Conservation (phyloP, 108 stramenopile genomes). For the Aurantiochytrium sp. region DNA sequence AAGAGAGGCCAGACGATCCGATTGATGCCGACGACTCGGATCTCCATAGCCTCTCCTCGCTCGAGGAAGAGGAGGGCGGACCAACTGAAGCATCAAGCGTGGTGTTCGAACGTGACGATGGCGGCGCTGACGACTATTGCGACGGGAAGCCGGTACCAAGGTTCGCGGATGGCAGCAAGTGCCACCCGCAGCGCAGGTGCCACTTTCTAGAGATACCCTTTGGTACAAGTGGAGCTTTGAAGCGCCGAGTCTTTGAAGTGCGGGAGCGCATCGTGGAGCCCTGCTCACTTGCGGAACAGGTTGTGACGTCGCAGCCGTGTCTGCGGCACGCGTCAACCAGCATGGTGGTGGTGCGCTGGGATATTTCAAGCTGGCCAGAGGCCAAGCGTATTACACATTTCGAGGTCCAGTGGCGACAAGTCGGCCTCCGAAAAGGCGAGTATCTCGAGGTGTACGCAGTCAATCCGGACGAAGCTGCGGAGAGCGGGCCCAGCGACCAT, state of each 20-base stretch:
- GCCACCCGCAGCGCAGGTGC: not conserved
- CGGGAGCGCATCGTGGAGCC: not conserved
- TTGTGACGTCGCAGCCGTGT: not conserved
- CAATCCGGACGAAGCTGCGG: not conserved
- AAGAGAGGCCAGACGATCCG: too few species aligned
- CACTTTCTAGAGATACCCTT: constrained; percentile 2
- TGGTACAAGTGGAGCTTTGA: not conserved
- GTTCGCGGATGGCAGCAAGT: not conserved
- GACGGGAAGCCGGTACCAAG: not conserved
- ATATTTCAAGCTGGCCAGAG: not conserved
- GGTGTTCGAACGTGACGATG: not conserved
- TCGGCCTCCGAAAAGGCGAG: not conserved
- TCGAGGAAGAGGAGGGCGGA: not conserved
- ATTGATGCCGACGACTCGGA: not conserved
- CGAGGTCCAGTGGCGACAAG: not conserved
- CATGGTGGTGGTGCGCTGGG: constrained; percentile 23
- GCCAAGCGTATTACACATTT: not conserved
- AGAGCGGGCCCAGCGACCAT: not conserved
- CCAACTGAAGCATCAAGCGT: not conserved
- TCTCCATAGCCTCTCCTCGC: not conserved
- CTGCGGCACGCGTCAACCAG: not conserved
- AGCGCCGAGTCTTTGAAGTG: not conserved
- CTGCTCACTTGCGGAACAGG: not conserved
- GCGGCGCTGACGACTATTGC: not conserved
- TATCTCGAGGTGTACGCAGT: not conserved